Conservation (phyloP, 2,329 filamentous ascomycete genomes). For the Pseudophaeomoniella oleicola region DNA sequence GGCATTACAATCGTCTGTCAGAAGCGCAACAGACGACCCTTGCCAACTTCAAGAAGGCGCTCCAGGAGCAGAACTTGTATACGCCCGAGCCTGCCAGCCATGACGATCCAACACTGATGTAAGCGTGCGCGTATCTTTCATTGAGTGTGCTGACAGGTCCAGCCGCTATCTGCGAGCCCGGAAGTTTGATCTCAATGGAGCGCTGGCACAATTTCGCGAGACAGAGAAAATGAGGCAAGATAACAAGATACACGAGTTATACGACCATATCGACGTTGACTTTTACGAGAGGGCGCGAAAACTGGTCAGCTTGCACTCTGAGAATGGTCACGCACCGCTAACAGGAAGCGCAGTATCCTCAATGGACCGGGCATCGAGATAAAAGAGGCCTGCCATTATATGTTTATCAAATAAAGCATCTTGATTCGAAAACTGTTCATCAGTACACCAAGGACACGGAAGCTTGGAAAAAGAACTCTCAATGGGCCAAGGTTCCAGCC, state of each 20-base stretch:
- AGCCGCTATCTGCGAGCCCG: constrained; percentile 79
- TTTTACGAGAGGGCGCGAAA: constrained; percentile 64
- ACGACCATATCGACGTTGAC: constrained; percentile 71
- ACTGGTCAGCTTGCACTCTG: constrained; percentile 51
- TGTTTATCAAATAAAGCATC: constrained; percentile 69
- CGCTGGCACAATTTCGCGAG: constrained; percentile 69
- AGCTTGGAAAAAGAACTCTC: constrained; percentile 16
- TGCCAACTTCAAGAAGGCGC: constrained; percentile 54
- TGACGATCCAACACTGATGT: constrained; percentile 33
- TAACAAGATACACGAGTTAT: constrained; percentile 64
- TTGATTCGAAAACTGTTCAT: constrained; percentile 68
- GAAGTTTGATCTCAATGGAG: constrained; percentile 63
- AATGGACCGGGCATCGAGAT: constrained; percentile 85
- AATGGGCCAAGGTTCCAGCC: constrained; percentile 37
- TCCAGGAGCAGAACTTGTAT: constrained; percentile 47
- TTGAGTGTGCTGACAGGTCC: constrained; percentile 4
- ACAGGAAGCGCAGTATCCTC: constrained; percentile 54
- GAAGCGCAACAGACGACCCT: constrained; percentile 54
- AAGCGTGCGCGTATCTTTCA: constrained; percentile 11
- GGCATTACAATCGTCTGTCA: constrained; percentile 68
- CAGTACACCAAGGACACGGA: constrained; percentile 55
- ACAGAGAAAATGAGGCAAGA: constrained; percentile 77
- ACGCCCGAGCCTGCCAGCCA: constrained; percentile 26
- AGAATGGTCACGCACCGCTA: constrained; percentile 17
- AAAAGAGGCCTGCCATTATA: constrained; percentile 81